Base-by-base conservation (phyloP, 306 rosid genomes). In the Boehmeria nivea region DNA sequence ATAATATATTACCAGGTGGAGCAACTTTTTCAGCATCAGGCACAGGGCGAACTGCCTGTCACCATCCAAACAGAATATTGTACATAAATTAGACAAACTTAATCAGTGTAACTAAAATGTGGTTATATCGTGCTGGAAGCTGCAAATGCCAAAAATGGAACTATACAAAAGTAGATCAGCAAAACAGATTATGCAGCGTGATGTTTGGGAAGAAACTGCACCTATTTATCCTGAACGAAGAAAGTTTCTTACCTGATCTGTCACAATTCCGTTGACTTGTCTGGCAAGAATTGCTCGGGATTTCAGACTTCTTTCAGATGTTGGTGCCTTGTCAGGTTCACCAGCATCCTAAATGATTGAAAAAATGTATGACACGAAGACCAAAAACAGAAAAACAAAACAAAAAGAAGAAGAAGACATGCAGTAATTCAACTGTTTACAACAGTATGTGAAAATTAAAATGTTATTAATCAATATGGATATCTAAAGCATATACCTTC, bases 251-350 rank as follows among this genome's bases (percentile, higher is more conserved):
- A 91, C 96, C 96, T 76, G 84, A 51, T 91, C 99, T 59, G 82
- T 34, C 72, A 81, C 73, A 19, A 84, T 77, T 37, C 99, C 99
- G 60, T 91, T 91, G 66, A 72, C 78, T 71, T 73, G 93, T 79
- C 99, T 84, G n/a, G 86, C 85, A 71, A 91, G 73, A 70, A 91
- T 39, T 53, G 72, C 81, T 34, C 93, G 77, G 54, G 86, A 61
- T 67, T 90, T 90, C 62, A 71, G 52, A 71, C 78, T 78, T 82
- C 94, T 82, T 74, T 90, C 95, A 16, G 98, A 84, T 25, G 89
- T 38, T 40, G 94, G 58, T 8, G 76, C 96, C 70, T 84, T 91
- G 8, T 91, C 99, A 60, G 83, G 69, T 24, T 91, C 99, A 53
- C 63, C 63, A 53, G 69, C 82, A 79, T 91, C 99, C 99, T 87